Percentiles rank a stretch among this genome's conserved stretches.
Conservation (phyloP, 257 asterid genomes). For the Penstemon newberryi region DNA sequence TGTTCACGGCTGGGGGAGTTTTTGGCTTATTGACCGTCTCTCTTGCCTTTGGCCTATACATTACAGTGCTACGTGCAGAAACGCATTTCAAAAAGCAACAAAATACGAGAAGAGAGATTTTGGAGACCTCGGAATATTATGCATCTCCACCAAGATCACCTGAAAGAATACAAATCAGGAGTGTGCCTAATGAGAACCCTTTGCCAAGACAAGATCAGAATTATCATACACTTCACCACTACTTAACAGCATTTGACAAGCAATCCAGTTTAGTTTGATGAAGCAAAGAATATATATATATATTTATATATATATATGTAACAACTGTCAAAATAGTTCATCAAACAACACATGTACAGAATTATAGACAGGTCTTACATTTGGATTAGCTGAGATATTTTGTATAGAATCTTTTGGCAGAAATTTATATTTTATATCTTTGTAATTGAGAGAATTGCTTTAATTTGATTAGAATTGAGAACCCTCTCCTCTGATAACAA, state of each 20-base stretch:
- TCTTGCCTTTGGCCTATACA: constrained; percentile 68
- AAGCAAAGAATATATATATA: neutral
- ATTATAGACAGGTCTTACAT: neutral
- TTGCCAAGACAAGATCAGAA: constrained; percentile 29
- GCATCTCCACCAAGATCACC: constrained; percentile 69
- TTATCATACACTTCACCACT: constrained; percentile 39
- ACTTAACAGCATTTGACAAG: constrained; percentile 58
- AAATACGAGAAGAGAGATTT: constrained; percentile 38
- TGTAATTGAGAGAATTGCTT: too few relatives aligned
- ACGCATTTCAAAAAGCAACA: constrained; percentile 37
- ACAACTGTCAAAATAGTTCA: too few relatives aligned
- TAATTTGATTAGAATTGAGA: too few relatives aligned
- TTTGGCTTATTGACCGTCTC: constrained; percentile 63
- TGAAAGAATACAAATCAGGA: constrained; percentile 25
- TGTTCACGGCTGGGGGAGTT: constrained; percentile 84
- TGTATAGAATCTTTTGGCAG: neutral
- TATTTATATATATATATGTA: too few relatives aligned
- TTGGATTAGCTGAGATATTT: neutral
- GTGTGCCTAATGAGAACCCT: constrained; percentile 49
- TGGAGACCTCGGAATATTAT: constrained; percentile 54
- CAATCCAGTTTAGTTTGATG: constrained; percentile 40
- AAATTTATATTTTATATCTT: too few relatives aligned
- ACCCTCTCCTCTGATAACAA: too few relatives aligned
- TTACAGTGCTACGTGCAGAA: constrained; percentile 59
- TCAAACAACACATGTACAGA: neutral